These are phyloP conservation scores for Jatropha multifida DNA, from an alignment of 441 rosid genomes.

Conservation along the genomic window DNA sequence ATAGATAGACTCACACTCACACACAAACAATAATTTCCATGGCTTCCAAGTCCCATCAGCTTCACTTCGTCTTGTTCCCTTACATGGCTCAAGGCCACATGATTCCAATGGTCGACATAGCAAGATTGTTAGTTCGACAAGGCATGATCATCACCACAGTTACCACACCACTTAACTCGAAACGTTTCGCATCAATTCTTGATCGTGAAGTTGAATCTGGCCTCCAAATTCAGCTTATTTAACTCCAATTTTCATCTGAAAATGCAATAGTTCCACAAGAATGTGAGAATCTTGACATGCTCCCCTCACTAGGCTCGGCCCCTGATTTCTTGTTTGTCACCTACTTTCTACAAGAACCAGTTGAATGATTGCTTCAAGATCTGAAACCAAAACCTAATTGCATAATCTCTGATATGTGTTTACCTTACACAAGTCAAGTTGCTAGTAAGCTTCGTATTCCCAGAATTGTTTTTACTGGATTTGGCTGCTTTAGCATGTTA, in stretches of 20 bases:
- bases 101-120: slow-evolving; percentile 44
- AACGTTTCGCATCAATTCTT: slow-evolving; percentile 17
- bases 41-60: slow-evolving; percentile 18
- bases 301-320: slow-evolving; percentile 14
- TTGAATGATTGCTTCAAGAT: slow-evolving; percentile 21
- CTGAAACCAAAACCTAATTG: slow-evolving; percentile 35
- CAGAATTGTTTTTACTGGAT: slow-evolving; percentile 36
- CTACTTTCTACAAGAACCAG: slow-evolving; percentile 21
- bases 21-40: slow-evolving; percentile 4
- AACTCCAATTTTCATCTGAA: slow-evolving; percentile 27
- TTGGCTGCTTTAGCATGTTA: slow-evolving; percentile 22
- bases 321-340: slow-evolving; percentile 20
- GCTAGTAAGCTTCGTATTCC: slow-evolving; percentile 37
- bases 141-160: slow-evolving; percentile 27
- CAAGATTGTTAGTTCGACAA: slow-evolving; percentile 25
- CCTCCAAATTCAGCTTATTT: slow-evolving; percentile 18
- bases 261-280: slow-evolving; percentile 41
- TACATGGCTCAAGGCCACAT: slow-evolving; percentile 42
- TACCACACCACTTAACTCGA: slow-evolving; percentile 15
- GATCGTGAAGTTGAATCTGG: slow-evolving; percentile 28
- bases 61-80: slow-evolving; percentile 42
- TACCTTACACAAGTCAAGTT: slow-evolving; percentile 25
- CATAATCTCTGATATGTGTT: slow-evolving; percentile 32
- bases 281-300: slow-evolving; percentile 41
- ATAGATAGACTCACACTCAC: no score